A percentile compares a stretch with the other conserved stretches of the same genome.
Conservation (phyloP, 2,329 filamentous ascomycete genomes). For the Acarospora socialis region DNA sequence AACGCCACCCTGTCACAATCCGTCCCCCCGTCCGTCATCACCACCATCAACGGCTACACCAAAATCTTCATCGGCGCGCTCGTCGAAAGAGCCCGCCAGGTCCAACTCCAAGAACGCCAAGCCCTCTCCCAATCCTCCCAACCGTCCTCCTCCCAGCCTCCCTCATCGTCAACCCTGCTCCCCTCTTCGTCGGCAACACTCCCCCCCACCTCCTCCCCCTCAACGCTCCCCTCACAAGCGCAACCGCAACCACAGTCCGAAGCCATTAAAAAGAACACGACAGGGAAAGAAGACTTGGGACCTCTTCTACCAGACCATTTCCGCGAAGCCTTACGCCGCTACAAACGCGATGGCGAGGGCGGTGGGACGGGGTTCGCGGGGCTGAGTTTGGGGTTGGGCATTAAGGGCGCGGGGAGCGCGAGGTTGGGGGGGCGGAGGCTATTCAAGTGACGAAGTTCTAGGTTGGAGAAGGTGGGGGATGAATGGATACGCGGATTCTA, state of each 20-base stretch:
- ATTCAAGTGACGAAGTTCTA: constrained; percentile 24
- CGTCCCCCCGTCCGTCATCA: constrained; percentile 49
- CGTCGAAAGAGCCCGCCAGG: constrained; percentile 48
- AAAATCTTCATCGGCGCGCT: constrained; percentile 55
- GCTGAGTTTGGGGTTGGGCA: constrained; percentile 31
- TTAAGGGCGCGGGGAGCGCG: constrained; percentile 30
- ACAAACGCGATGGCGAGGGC: constrained; percentile 34
- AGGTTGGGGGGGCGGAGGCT: constrained; percentile 29
- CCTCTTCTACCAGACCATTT: constrained; percentile 33
- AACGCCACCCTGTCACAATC: constrained; percentile 55
- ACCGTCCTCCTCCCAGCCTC: no score
- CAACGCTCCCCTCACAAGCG: neutral
- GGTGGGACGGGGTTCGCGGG: constrained; percentile 34
- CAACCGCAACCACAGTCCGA: constrained; percentile 1
- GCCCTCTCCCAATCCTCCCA: no score
- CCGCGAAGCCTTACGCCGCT: constrained; percentile 34
- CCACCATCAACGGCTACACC: constrained; percentile 48
- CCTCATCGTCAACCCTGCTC: neutral
- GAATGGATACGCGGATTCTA: no score
- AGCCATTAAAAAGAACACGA: neutral
- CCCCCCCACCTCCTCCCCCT: neutral
- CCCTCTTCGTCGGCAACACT: neutral
- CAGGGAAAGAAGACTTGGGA: constrained; percentile 3
- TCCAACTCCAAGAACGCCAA: no score
- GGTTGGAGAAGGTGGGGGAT: no score